These are phyloP conservation scores for Tricholomella constricta DNA, from an alignment of 768 basidiomycete genomes.

Conservation along the genomic window DNA sequence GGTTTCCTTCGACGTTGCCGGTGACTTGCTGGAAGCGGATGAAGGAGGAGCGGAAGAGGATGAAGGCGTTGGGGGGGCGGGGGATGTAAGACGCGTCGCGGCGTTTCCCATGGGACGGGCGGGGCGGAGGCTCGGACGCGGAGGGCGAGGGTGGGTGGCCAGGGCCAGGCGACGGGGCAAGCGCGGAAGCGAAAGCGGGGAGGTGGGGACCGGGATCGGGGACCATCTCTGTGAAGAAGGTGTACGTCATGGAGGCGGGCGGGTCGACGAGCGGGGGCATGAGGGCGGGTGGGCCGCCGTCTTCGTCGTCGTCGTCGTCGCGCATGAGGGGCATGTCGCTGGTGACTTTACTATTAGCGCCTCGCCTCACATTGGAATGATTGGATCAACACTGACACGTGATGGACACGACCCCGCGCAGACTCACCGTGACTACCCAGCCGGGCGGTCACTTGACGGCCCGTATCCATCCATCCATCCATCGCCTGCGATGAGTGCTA, in stretches of 20 bases:
- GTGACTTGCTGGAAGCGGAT: slow-evolving; percentile 74
- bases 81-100: slow-evolving; percentile 77
- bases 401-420: too few relatives aligned
- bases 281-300: too few relatives aligned
- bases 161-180: slow-evolving; percentile 3
- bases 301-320: too few relatives aligned
- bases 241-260: slow-evolving; percentile 3
- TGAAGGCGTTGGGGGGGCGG: slow-evolving; percentile 84
- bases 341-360: too few relatives aligned
- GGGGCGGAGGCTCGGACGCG: slow-evolving; percentile 4
- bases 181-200: background rate
- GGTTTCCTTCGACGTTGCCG: slow-evolving; percentile 77
- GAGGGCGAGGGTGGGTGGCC: slow-evolving; percentile 22
- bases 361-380: too few relatives aligned
- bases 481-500: too few relatives aligned
- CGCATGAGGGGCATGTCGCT: too few relatives aligned
- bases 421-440: too few relatives aligned
- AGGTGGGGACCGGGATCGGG: slow-evolving; percentile 1
- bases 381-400: too few relatives aligned
- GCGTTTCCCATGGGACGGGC: slow-evolving; percentile 56
- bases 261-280: slow-evolving; percentile 9
- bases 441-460: too few relatives aligned
- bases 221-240: slow-evolving; percentile 9
- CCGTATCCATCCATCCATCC: too few relatives aligned
- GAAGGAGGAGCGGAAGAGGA: slow-evolving; percentile 80